Percentiles rank a stretch among this genome's conserved stretches.
phyloP scores from a whole-genome alignment of 805 yeast genomes.

The Candida pseudoglaebosa region DNA sequence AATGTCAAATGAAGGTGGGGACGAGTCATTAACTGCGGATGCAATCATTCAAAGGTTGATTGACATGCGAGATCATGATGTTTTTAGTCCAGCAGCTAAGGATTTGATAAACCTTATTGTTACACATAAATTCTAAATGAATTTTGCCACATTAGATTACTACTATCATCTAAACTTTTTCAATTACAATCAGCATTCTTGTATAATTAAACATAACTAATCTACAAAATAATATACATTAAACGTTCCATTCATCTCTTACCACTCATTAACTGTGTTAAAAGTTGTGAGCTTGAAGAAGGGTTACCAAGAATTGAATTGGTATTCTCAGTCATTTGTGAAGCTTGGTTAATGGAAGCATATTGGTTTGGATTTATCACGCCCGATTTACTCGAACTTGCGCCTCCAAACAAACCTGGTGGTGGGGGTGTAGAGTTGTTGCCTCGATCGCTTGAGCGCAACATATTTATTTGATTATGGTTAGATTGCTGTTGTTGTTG shows the following conservation, averaged over 20 bases:
- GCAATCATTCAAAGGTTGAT: slow-evolving; percentile 12
- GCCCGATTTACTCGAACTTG: slow-evolving; percentile 9
- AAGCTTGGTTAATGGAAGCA: not conserved
- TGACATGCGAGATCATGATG: slow-evolving; percentile 17
- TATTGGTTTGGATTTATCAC: slow-evolving; percentile 11
- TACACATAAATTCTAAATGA: too few relatives aligned
- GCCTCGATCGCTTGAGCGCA: slow-evolving; percentile 29
- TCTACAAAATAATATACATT: slow-evolving; percentile 5
- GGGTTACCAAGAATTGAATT: slow-evolving; percentile 15
- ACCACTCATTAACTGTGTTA: slow-evolving; percentile 82
- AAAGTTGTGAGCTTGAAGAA: slow-evolving; percentile 71
- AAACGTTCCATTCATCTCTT: slow-evolving; percentile 39
- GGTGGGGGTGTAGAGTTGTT: slow-evolving; percentile 63
- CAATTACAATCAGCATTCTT: not conserved
- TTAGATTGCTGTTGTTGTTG: slow-evolving; percentile 11
- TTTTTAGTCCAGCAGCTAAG: slow-evolving; percentile 11
- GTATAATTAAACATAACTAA: slow-evolving; percentile 1
- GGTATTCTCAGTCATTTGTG: slow-evolving; percentile 8
- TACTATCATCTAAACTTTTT: too few relatives aligned
- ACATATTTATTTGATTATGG: slow-evolving; percentile 14
- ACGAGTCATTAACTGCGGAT: slow-evolving; percentile 3
- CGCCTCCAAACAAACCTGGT: slow-evolving; percentile 56
- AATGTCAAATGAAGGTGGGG: slow-evolving; percentile 5
- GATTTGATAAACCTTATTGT: too few relatives aligned
- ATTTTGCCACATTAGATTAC: too few relatives aligned